A percentile compares a stretch with the other conserved stretches of the same genome.
These are phyloP conservation scores for Vanilla planifolia DNA, from an alignment of 106 monocot genomes.

Conservation along the genomic window DNA sequence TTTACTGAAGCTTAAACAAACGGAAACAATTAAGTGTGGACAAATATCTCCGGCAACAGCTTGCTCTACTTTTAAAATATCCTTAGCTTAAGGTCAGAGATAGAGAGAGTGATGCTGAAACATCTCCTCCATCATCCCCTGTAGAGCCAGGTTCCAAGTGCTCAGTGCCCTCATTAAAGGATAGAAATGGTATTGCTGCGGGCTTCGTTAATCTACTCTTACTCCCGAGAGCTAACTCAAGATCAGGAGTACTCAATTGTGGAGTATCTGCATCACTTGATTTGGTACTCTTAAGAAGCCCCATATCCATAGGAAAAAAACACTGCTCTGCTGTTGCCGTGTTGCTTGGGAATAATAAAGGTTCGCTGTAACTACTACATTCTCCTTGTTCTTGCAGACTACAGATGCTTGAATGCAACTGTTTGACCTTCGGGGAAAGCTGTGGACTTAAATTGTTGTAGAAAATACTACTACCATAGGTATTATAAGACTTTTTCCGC, in stretches of 20 bases:
- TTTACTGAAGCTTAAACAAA: slow-evolving; percentile 25
- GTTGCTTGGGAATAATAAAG: background rate
- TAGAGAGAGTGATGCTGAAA: slow-evolving; percentile 47
- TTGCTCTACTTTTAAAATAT: slow-evolving; percentile 12
- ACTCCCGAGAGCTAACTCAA: slow-evolving; percentile 47
- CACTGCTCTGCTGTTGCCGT: slow-evolving; percentile 15
- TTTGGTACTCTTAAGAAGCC: slow-evolving; percentile 1
- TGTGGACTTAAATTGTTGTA: background rate
- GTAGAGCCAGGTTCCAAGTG: background rate
- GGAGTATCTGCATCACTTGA: slow-evolving; percentile 25
- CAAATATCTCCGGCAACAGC: slow-evolving; percentile 12
- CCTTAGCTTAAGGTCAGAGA: slow-evolving; percentile 31
- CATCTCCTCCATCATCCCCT: slow-evolving; percentile 23
- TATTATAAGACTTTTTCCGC: slow-evolving; percentile 13
- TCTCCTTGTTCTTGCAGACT: no score
- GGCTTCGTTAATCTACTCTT: slow-evolving; percentile 16
- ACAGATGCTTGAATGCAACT: slow-evolving; percentile 8
- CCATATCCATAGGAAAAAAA: slow-evolving; percentile 29
- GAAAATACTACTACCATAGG: slow-evolving; percentile 10
- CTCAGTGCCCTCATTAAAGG: background rate
- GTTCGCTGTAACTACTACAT: background rate
- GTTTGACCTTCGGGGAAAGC: slow-evolving; percentile 30
- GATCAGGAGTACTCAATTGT: slow-evolving; percentile 24
- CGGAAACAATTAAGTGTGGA: slow-evolving; percentile 24
- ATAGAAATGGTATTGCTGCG: no score